Conservation (phyloP, 805 yeast genomes). For the Candida peoriensis region DNA sequence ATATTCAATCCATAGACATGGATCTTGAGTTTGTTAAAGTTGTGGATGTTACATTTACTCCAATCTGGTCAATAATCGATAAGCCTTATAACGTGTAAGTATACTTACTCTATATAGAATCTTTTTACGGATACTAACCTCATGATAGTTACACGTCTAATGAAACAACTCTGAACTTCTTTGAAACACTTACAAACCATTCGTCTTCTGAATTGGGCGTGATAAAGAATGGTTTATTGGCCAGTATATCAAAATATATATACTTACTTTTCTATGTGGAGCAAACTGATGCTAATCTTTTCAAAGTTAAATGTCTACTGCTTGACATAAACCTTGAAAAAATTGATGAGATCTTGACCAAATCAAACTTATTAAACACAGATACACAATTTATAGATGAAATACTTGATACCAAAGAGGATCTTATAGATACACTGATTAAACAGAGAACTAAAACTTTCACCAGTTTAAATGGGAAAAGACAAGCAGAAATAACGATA, state of each 20-base stretch:
- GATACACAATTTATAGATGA: slow-evolving; percentile 18
- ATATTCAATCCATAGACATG: slow-evolving; percentile 7
- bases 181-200: slow-evolving; percentile 15
- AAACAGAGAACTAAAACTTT: slow-evolving; percentile 12
- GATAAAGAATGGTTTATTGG: slow-evolving; percentile 12
- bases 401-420: slow-evolving; percentile 14
- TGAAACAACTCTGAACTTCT: slow-evolving; percentile 5
- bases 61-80: slow-evolving; percentile 24
- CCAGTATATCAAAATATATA: slow-evolving; percentile 6
- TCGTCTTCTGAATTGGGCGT: slow-evolving; percentile 10
- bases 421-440: slow-evolving; percentile 20
- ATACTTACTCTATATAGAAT: no score
- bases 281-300: neutral
- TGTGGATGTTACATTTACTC: slow-evolving; percentile 19
- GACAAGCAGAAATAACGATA: slow-evolving; percentile 13
- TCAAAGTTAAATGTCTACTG: slow-evolving; percentile 16
- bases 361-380: neutral
- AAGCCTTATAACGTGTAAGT: slow-evolving; percentile 25
- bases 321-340: slow-evolving; percentile 13
- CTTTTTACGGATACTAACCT: slow-evolving; percentile 1
- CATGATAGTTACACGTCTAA: slow-evolving; percentile 17
- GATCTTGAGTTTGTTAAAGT: slow-evolving; percentile 12
- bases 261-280: slow-evolving; percentile 21
- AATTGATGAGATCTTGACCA: slow-evolving; percentile 6
- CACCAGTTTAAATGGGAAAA: slow-evolving; percentile 13